Percentiles rank a stretch among this genome's conserved stretches.
Conservation (phyloP, 2,329 filamentous ascomycete genomes). For the Beauveria pseudobassiana region DNA sequence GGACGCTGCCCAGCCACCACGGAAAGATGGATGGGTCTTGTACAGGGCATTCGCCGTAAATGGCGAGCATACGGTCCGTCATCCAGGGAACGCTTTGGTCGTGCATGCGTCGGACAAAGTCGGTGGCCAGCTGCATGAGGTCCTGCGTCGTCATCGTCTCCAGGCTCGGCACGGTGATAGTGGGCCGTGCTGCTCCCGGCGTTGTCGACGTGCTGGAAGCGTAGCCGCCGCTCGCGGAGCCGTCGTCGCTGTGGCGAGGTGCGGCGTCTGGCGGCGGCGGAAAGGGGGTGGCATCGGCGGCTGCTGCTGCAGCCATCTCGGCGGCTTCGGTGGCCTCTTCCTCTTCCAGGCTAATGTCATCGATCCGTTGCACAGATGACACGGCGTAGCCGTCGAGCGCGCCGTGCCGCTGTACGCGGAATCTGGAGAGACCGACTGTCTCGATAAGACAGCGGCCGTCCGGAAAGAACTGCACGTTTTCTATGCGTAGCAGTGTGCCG, state of each 20-base stretch:
- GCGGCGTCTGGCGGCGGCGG: neutral
- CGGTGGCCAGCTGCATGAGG: slow-evolving; percentile 56
- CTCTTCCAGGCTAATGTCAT: slow-evolving; percentile 74
- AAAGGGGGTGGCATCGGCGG: slow-evolving; percentile 3
- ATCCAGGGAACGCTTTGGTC: slow-evolving; percentile 67
- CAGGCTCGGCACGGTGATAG: slow-evolving; percentile 12
- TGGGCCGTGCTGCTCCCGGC: neutral
- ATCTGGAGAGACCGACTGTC: slow-evolving; percentile 67
- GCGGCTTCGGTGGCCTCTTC: slow-evolving; percentile 69
- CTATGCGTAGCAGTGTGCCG: slow-evolving; percentile 71
- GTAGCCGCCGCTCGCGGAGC: neutral
- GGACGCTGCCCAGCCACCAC: slow-evolving; percentile 82
- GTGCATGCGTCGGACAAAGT: slow-evolving; percentile 64
- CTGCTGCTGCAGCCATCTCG: slow-evolving; percentile 36
- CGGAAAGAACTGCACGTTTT: slow-evolving; percentile 63
- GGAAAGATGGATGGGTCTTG: slow-evolving; percentile 70
- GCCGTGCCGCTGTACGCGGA: slow-evolving; percentile 59
- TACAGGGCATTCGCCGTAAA: slow-evolving; percentile 67
- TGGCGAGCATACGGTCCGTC: slow-evolving; percentile 59
- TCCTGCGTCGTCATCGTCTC: slow-evolving; percentile 58
- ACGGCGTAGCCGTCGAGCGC: slow-evolving; percentile 70
- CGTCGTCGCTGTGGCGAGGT: neutral
- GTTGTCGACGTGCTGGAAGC: neutral
- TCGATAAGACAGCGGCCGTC: slow-evolving; percentile 80
- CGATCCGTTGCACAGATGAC: slow-evolving; percentile 66